Conservation (phyloP, 495 filamentous ascomycete genomes). For the Penicillium fimorum region DNA sequence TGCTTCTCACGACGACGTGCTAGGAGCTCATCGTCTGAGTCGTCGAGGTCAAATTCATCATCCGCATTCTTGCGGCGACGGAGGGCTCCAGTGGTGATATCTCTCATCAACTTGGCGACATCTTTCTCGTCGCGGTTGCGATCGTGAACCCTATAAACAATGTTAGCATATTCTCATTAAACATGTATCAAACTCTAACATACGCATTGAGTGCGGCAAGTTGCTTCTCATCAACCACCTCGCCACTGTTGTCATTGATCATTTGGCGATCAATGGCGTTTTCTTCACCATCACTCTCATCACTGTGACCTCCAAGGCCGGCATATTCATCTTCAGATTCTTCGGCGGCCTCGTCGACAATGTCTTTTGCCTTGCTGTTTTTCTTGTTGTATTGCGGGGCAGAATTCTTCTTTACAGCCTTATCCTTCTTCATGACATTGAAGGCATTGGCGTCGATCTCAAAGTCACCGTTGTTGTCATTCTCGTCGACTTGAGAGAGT, state of each 20-base stretch:
- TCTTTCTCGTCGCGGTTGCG: constrained; percentile 64
- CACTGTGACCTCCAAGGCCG: constrained; percentile 84
- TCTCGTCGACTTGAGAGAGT: constrained; percentile 43
- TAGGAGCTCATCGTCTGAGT: constrained; percentile 80
- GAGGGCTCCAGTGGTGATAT: constrained; percentile 82
- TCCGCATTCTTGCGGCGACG: constrained; percentile 73
- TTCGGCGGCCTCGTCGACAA: constrained; percentile 90
- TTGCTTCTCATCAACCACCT: constrained; percentile 71
- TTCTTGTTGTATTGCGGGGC: constrained; percentile 68
- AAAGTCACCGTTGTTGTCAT: constrained; percentile 34
- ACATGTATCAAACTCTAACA: constrained; percentile 34
- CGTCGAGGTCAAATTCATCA: constrained; percentile 75
- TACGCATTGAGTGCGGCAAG: constrained; percentile 88
- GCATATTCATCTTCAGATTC: constrained; percentile 99
- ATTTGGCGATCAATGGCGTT: constrained; percentile 68
- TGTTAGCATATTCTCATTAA: constrained; percentile 16
- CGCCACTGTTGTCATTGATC: constrained; percentile 87
- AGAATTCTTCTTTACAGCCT: constrained; percentile 50
- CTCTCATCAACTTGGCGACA: constrained; percentile 84
- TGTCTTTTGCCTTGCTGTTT: constrained; percentile 81
- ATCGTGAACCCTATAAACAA: constrained; percentile 34
- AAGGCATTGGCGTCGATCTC: constrained; percentile 61
- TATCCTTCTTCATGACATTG: constrained; percentile 67
- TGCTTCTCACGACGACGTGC: constrained; percentile 78
- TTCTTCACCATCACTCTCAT: constrained; percentile 77